Evolutionary conservation across 2,329 filamentous ascomycete species (phyloP).

Genomic region (Chaetomium strumarium): DNA sequence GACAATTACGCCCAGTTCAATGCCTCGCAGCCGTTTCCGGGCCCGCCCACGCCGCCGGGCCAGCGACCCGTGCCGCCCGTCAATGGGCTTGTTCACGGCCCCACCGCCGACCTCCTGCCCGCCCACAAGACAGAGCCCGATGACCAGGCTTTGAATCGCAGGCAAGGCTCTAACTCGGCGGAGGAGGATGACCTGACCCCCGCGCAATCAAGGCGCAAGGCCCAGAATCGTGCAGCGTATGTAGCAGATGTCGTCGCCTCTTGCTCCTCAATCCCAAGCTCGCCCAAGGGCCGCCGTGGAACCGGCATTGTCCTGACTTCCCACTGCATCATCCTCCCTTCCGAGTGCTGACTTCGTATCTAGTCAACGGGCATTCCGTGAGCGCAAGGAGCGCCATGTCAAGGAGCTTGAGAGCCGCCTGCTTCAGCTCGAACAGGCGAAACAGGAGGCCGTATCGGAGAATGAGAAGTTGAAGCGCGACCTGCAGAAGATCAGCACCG

Average conservation of each 20-base stretch:
- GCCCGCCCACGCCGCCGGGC: background rate
- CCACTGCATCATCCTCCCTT: background rate
- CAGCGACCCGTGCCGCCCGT: conserved; percentile 27
- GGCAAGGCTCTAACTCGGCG: conserved; percentile 43
- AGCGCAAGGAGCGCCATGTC: conserved; percentile 86
- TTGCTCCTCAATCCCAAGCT: background rate
- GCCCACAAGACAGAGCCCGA: conserved; percentile 37
- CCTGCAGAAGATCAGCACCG: conserved; percentile 75
- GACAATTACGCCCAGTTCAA: conserved; percentile 39
- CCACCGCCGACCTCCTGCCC: conserved; percentile 29
- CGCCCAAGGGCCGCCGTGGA: background rate
- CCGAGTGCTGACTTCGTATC: conserved; percentile 7
- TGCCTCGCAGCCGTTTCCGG: conserved; percentile 12
- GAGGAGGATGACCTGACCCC: conserved; percentile 52
- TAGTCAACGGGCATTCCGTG: conserved; percentile 91
- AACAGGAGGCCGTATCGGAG: conserved; percentile 66
- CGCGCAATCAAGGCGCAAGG: conserved; percentile 53
- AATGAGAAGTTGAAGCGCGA: conserved; percentile 83
- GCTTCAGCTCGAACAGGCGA: conserved; percentile 66
- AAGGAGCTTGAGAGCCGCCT: conserved; percentile 89
- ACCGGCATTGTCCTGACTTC: background rate
- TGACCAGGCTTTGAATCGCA: conserved; percentile 27
- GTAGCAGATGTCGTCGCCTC: conserved; percentile 28
- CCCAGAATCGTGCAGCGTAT: conserved; percentile 57
- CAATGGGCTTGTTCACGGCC: conserved; percentile 19